These are phyloP conservation scores for Candida wancherniae DNA, from an alignment of 805 yeast species.

Conservation along the genomic window DNA sequence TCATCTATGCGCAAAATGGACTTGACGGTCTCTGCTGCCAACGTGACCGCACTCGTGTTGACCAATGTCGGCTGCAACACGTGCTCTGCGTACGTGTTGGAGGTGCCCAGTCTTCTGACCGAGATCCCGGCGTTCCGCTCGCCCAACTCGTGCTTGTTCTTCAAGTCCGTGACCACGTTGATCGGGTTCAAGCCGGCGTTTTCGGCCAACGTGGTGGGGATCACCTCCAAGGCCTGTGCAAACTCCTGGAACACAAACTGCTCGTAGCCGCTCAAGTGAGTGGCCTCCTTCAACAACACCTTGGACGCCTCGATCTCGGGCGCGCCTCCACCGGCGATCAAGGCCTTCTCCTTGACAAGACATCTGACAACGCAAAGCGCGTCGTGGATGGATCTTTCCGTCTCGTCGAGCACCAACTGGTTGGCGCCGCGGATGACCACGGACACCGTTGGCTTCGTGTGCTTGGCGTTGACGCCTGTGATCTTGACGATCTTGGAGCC, in stretches of 20 bases:
- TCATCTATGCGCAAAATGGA: constrained; percentile 95
- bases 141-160: constrained; percentile 87
- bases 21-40: constrained; percentile 96
- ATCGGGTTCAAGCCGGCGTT: constrained; percentile 92
- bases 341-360: constrained; percentile 78
- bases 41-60: constrained; percentile 85
- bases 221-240: constrained; percentile 86
- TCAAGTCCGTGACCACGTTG: constrained; percentile 84
- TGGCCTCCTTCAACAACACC: constrained; percentile 64
- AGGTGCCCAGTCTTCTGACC: constrained; percentile 88
- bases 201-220: constrained; percentile 92
- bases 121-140: constrained; percentile 93
- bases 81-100: constrained; percentile 87
- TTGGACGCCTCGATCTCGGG: constrained; percentile 91
- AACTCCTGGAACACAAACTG: constrained; percentile 89
- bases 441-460: constrained; percentile 68
- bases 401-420: constrained; percentile 82
- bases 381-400: constrained; percentile 96
- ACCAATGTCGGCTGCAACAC: constrained; percentile 96
- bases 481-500: constrained; percentile 88
- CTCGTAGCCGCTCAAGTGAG: constrained; percentile 75
- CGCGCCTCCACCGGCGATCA: constrained; percentile 99
- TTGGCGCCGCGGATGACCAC: constrained; percentile 95
- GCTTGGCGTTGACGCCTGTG: constrained; percentile 63
- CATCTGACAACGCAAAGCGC: constrained; percentile 92